Percentiles rank a stretch among this genome's conserved stretches.
These are phyloP conservation scores for Lotus japonicus DNA, from an alignment of 306 rosid genomes.

Conservation along the genomic window DNA sequence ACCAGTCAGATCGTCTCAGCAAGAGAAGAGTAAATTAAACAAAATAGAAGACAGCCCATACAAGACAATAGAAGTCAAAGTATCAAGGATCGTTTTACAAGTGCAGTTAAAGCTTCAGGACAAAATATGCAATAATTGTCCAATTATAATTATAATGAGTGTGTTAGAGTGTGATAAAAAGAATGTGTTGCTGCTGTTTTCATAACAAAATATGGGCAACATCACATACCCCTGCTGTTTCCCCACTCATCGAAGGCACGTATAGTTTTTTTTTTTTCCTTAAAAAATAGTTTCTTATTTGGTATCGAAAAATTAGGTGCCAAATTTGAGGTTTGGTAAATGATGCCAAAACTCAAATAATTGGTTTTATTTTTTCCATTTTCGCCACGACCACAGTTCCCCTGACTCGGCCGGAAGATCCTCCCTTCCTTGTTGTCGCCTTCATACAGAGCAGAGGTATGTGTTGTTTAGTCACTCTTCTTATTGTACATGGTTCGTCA, in stretches of 20 bases:
- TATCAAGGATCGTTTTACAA: too few relatives aligned
- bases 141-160: too few relatives aligned
- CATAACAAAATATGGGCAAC: too few relatives aligned
- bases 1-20: too few relatives aligned
- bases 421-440: constrained; percentile 21
- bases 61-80: too few relatives aligned
- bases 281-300: neutral
- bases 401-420: neutral
- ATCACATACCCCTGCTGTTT: neutral
- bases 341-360: constrained; percentile 35
- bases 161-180: too few relatives aligned
- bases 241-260: neutral
- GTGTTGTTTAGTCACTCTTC: constrained; percentile 26
- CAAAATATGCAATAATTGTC: too few relatives aligned
- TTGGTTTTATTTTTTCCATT: constrained; percentile 25
- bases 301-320: constrained; percentile 33
- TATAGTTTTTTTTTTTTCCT: neutral
- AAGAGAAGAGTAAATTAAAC: too few relatives aligned
- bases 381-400: neutral
- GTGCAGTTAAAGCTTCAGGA: too few relatives aligned
- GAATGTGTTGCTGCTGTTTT: too few relatives aligned
- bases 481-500: constrained; percentile 29
- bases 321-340: constrained; percentile 27
- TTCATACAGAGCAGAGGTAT: constrained; percentile 19
- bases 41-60: too few relatives aligned